A percentile compares a stretch with the other conserved stretches of the same genome.
These are phyloP conservation scores for Dactylis glomerata DNA, from an alignment of 176 grass and related monocot species.

Conservation along the genomic window DNA sequence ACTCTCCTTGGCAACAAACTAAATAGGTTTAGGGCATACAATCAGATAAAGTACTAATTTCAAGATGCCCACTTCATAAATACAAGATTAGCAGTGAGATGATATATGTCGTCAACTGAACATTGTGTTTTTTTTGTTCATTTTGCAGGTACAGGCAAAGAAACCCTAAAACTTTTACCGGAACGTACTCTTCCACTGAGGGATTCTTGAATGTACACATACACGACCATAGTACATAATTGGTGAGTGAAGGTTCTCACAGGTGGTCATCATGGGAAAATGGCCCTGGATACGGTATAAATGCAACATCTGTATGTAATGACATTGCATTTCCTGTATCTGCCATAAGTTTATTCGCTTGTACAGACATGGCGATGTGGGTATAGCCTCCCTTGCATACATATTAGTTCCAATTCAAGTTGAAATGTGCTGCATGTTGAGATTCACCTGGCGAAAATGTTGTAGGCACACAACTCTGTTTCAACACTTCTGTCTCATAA, in stretches of 20 bases:
- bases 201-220: slow-evolving; percentile 1
- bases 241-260: slow-evolving; percentile 22
- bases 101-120: slow-evolving; percentile 1
- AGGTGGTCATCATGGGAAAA: slow-evolving; percentile 15
- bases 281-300: slow-evolving; percentile 31
- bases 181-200: not conserved
- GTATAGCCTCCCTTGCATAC: slow-evolving; percentile 36
- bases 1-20: not conserved
- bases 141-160: slow-evolving; percentile 46
- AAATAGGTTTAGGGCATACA: not conserved
- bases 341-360: slow-evolving; percentile 22
- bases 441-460: not conserved
- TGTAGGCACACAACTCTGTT: not conserved
- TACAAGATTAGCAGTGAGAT: not conserved
- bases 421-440: slow-evolving; percentile 41
- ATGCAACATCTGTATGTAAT: slow-evolving; percentile 24
- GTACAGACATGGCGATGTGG: slow-evolving; percentile 34
- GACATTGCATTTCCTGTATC: slow-evolving; percentile 28
- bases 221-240: slow-evolving; percentile 20
- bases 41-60: not conserved
- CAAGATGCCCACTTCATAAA: not conserved
- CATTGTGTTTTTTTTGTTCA: not conserved
- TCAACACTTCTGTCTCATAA: not conserved
- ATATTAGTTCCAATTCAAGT: slow-evolving; percentile 39
- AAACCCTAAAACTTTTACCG: slow-evolving; percentile 29